phyloP scores from a whole-genome alignment of 768 basidiomycete species.

The Tubosaeta brunneosetosa region DNA sequence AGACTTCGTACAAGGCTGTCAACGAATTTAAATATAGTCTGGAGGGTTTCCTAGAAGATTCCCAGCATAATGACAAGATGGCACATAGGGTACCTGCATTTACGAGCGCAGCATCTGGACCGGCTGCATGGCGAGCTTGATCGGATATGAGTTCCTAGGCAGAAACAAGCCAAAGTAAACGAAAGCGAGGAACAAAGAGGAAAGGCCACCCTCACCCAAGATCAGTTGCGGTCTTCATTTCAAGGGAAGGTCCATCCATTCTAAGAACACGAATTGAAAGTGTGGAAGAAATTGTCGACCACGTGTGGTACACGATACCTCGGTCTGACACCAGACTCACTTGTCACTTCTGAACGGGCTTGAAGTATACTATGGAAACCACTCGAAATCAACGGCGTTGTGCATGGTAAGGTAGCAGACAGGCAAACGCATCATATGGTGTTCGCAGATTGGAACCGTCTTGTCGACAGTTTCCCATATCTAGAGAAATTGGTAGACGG shows the following conservation, averaged over 20 bases:
- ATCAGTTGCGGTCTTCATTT: constrained; percentile 70
- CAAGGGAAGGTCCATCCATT: constrained; percentile 66
- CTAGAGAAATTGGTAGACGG: constrained; percentile 30
- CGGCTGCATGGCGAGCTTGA: constrained; percentile 70
- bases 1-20: constrained; percentile 40
- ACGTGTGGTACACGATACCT: constrained; percentile 14
- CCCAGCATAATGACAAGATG: neutral
- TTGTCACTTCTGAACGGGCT: constrained; percentile 12
- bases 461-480: constrained; percentile 86
- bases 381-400: neutral
- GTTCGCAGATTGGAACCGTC: constrained; percentile 69
- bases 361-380: neutral
- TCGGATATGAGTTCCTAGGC: constrained; percentile 67
- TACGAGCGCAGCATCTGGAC: constrained; percentile 60
- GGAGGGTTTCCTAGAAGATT: constrained; percentile 51
- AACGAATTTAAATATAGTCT: constrained; percentile 64
- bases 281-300: constrained; percentile 5
- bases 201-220: constrained; percentile 41
- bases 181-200: neutral
- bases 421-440: constrained; percentile 71
- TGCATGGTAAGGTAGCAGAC: neutral
- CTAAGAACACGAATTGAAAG: constrained; percentile 22
- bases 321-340: constrained; percentile 6
- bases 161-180: neutral
- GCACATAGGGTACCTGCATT: constrained; percentile 45